Base-by-base conservation (phyloP, 2,329 filamentous ascomycete species). In the Tolypocladium guangdongense region DNA sequence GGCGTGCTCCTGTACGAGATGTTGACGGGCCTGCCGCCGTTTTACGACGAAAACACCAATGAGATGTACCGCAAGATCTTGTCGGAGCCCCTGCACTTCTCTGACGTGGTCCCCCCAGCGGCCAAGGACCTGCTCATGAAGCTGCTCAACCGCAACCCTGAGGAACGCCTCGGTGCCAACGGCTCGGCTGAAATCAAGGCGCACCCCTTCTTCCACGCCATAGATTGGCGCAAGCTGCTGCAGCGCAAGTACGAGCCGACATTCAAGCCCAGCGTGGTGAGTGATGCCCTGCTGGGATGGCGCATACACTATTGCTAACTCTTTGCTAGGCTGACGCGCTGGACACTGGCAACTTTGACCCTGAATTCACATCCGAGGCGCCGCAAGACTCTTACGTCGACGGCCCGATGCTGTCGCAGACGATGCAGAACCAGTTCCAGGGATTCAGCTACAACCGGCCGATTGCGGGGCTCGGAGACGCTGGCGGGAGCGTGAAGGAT, bases 1-100 rank as follows among this genome's bases (percentile, higher is more conserved):
- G 93, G 93, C 64, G 93, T 99, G 55, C 78, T 99, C 53, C 81
- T 99, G 35, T 99, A 96, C 69, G 93, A 99, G 75, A 99, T 99
- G 93, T 77, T 97, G 78, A 97, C 93, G 54, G 93, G 93, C 53
- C 78, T 97, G 47, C 93, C 93, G 36, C 93, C 93, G 0, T 99
- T 97, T 74, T 99, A 99, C 72, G 92, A 97, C 64, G 93, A 99
- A 72, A 96, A 96, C 73, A 96, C 90, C 56, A 97, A 97, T 71
- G 92, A 97, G 72, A 97, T 95, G 93, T 97, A 99, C 71, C 87
- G 91, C 69, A 99, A 99, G 81, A 99, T 99, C 65, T 77, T 97
- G 49, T 92, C 91, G 55, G 93, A 97, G 71, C 92, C 93, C 27
- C 78, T 99, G 49, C 90, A 96, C 68, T 97, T 97, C 78, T 91